Evolutionary conservation across 2,329 filamentous ascomycete genomes (phyloP), one percentile per base, ranked within the genome.

Genomic region (Aureobasidium sp.): DNA sequence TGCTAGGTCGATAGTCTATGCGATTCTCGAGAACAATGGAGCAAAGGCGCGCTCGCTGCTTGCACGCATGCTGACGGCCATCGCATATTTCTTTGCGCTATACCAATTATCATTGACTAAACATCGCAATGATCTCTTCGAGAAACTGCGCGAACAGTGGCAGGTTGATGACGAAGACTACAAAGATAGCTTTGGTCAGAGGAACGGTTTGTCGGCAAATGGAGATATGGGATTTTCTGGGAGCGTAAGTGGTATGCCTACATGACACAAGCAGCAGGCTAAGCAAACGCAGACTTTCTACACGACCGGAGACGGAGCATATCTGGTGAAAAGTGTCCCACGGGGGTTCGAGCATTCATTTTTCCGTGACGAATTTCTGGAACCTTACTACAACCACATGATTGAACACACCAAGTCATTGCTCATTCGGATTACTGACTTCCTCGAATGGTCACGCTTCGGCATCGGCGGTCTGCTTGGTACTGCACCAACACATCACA

Each of bases 211-310:
- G 36, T 73, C 80, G 1, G 72, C 85, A 0, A 81, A 87, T 64
- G 87, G 86, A 1, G 86, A 90, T 69, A 78, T 91, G 73, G 88
- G 88, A 2, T 89, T 88, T 70, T 89, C 86, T 32, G 88, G 88
- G 53, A 90, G 87, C 26, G 80, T 84, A 72, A 20, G 71, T 65
- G 1, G 17, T 59, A 32, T 27, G 51, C 26, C 9, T 32, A 37
- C 4, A 2, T 20, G 9, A 15, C 9, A 32, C 10, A 3, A 17
- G 26, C 56, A 59, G 36, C 44, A n/a, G 27, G n/a, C 62, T 46
- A 13, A 29, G 26, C 37, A 36, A n/a, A 36, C 23, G 23, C 63
- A 84, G 75, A 89, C 87, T 0, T 91, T 91, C 74, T 90, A 89
- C 73, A 81, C 80, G 5, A 90, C 88, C 0, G 73, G 77, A 3